Evolutionary conservation across 2,329 filamentous ascomycete genomes (phyloP).

Genomic region (Pseudodiploospora longispora): DNA sequence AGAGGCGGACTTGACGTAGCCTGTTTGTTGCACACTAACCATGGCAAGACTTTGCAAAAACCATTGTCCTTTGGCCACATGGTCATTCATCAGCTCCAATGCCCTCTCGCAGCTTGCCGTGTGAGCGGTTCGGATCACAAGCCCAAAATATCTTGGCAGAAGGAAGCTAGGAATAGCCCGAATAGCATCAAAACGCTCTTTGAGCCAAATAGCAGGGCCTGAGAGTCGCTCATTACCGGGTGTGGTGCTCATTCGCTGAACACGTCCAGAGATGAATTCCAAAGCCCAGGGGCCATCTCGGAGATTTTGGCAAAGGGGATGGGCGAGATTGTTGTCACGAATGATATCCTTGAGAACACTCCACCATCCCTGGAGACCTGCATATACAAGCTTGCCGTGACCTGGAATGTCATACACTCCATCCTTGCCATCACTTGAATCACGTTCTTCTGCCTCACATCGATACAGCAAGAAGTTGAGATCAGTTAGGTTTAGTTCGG

Average conservation of each 20-base stretch:
- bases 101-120: constrained; percentile 71
- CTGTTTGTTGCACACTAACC: constrained; percentile 87
- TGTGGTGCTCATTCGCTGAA: constrained; percentile 63
- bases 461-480: constrained; percentile 89
- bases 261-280: constrained; percentile 73
- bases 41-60: constrained; percentile 85
- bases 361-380: constrained; percentile 98
- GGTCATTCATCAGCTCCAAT: constrained; percentile 69
- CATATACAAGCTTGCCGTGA: constrained; percentile 80
- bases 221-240: constrained; percentile 54
- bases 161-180: constrained; percentile 80
- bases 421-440: constrained; percentile 69
- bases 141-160: constrained; percentile 84
- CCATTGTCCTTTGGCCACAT: constrained; percentile 72
- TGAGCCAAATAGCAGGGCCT: constrained; percentile 68
- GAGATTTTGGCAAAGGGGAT: constrained; percentile 88
- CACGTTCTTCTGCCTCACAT: constrained; percentile 79
- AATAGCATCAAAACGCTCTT: constrained; percentile 77
- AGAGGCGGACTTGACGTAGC: constrained; percentile 81
- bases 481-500: constrained; percentile 65
- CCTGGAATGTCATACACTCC: constrained; percentile 86
- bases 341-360: constrained; percentile 81
- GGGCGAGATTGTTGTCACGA: constrained; percentile 80
- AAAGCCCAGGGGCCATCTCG: constrained; percentile 87
- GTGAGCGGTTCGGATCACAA: constrained; percentile 83